Percentiles rank a stretch among this genome's conserved stretches.
Evolutionary conservation across 768 basidiomycete species (phyloP).

Genomic region (Lepiota venenata): DNA sequence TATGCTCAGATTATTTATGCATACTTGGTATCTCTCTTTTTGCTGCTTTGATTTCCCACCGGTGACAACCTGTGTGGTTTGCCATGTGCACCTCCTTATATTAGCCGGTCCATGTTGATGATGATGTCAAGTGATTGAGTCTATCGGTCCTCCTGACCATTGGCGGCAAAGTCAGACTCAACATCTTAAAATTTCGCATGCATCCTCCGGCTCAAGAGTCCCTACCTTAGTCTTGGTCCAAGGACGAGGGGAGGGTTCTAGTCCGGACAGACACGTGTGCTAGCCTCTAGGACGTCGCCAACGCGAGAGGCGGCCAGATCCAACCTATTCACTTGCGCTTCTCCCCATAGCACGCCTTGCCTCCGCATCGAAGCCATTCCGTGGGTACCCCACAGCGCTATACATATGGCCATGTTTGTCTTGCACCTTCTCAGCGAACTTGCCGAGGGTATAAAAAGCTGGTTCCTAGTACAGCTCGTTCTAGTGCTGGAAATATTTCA

Average conservation of each 20-base stretch:
- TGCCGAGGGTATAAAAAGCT: conserved; percentile 2
- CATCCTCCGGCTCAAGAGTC: too few species aligned
- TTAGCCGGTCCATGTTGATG: neutral
- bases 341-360: conserved; percentile 3
- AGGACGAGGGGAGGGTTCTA: too few species aligned
- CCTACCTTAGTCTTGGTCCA: too few species aligned
- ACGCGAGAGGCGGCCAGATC: neutral
- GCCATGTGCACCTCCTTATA: conserved; percentile 3
- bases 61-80: neutral
- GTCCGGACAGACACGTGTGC: too few species aligned
- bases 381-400: conserved; percentile 5
- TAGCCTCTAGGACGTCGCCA: neutral
- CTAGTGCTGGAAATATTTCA: neutral
- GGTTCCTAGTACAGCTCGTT: neutral
- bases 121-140: neutral
- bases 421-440: neutral
- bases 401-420: neutral
- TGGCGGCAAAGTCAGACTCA: too few species aligned
- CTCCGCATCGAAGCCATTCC: conserved; percentile 2
- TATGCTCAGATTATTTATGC: conserved; percentile 1
- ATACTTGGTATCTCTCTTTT: neutral
- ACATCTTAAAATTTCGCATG: too few species aligned
- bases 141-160: neutral
- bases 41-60: neutral
- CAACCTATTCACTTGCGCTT: neutral